Conservation (phyloP, 2,329 filamentous ascomycete genomes). For the Fusarium pilosicola region DNA sequence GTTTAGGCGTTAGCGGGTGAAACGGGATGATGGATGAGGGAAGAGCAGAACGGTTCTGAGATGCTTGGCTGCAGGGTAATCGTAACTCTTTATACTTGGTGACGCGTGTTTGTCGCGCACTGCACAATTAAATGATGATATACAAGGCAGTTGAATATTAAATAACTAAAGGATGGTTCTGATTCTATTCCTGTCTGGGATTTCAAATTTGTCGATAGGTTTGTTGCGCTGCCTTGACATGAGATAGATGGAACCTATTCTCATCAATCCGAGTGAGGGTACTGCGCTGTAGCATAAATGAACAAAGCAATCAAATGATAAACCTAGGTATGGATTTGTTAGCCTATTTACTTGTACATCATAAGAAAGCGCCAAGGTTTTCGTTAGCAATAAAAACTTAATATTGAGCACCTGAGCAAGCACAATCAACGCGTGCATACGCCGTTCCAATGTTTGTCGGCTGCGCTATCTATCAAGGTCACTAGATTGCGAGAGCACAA, state of each 20-base stretch:
- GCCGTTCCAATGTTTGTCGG: not conserved
- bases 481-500: not conserved
- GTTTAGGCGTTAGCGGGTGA: not conserved
- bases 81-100: not conserved
- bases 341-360: fast-evolving
- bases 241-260: fast-evolving
- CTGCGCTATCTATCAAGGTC: not conserved
- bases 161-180: too few species aligned
- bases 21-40: not conserved
- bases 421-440: not conserved
- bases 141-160: too few species aligned
- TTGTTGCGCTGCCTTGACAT: not conserved
- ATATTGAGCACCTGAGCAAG: not conserved
- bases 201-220: not conserved
- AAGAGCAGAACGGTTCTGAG: not conserved
- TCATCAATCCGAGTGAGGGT: fast-evolving
- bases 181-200: not conserved
- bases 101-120: not conserved
- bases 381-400: too few species aligned
- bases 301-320: fast-evolving
- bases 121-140: not conserved
- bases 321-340: fast-evolving
- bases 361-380: not conserved
- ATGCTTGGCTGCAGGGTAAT: slow-evolving; percentile 1
- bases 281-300: fast-evolving